phyloP scores from a whole-genome alignment of 164 flowering plant species.

The Liquidambar formosana region DNA sequence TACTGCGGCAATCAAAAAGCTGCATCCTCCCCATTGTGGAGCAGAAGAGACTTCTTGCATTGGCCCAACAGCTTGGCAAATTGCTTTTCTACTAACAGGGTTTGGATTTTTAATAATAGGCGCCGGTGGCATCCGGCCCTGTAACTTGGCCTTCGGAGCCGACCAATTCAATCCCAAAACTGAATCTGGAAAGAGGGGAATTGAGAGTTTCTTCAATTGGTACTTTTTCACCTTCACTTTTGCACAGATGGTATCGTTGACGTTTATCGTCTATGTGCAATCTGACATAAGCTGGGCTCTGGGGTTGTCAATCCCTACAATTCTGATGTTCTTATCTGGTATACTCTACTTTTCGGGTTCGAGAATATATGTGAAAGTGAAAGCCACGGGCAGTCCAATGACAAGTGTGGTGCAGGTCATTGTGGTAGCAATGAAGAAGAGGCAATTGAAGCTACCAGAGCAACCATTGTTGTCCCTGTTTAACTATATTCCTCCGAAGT shows the following conservation, averaged over 20 bases:
- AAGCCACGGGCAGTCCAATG: conserved; percentile 45
- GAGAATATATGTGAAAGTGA: conserved; percentile 36
- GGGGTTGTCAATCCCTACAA: conserved; percentile 38
- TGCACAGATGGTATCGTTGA: conserved; percentile 43
- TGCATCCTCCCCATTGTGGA: conserved; percentile 41
- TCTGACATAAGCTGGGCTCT: conserved; percentile 40
- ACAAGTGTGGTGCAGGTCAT: conserved; percentile 31
- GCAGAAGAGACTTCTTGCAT: conserved; percentile 18
- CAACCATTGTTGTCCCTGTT: conserved; percentile 16
- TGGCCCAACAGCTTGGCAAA: conserved; percentile 38
- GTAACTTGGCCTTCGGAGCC: conserved; percentile 50
- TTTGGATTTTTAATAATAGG: conserved; percentile 36
- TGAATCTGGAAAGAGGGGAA: conserved; percentile 44
- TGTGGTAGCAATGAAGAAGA: conserved; percentile 34
- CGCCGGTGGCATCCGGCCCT: conserved; percentile 45
- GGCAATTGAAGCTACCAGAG: conserved; percentile 16
- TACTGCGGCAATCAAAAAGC: conserved; percentile 30
- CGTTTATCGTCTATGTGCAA: conserved; percentile 45
- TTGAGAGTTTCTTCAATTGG: conserved; percentile 54
- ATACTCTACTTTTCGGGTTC: conserved; percentile 37
- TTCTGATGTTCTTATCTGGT: conserved; percentile 37
- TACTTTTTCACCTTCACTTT: conserved; percentile 46
- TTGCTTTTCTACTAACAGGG: conserved; percentile 27
- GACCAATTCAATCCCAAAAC: conserved; percentile 47
- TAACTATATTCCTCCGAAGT: conserved; percentile 12